Conservation (phyloP, 2,329 filamentous ascomycete species). For the Ceratocystis colombiana region DNA sequence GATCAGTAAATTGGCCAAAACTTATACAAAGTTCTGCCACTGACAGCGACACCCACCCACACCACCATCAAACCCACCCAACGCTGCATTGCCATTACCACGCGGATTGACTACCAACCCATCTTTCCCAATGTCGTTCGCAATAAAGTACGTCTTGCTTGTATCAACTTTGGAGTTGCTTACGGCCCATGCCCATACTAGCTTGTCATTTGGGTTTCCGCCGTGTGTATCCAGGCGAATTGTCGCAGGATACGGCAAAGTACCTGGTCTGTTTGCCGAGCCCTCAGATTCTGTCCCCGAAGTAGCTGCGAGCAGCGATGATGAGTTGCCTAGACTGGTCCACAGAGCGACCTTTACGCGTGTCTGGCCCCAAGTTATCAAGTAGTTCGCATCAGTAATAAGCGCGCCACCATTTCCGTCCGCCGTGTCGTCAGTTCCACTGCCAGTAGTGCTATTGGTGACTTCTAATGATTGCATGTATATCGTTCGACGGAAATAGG, state of each 20-base stretch:
- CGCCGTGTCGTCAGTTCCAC: conserved; percentile 36
- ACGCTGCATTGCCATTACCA: conserved; percentile 36
- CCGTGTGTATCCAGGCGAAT: conserved; percentile 54
- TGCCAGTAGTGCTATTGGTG: conserved; percentile 36
- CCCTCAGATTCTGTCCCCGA: conserved; percentile 29
- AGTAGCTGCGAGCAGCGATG: conserved; percentile 34
- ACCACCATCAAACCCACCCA: conserved; percentile 55
- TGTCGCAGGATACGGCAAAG: conserved; percentile 55
- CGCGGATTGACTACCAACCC: conserved; percentile 46
- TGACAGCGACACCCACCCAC: conserved; percentile 52
- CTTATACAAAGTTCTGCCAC: conserved; percentile 43
- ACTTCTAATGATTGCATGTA: conserved; percentile 56
- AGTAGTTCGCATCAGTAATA: conserved; percentile 43
- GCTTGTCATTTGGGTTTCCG: conserved; percentile 44
- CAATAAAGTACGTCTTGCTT: conserved; percentile 37
- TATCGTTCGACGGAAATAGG: conserved; percentile 78
- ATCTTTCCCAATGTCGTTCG: conserved; percentile 42
- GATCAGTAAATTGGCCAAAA: neutral
- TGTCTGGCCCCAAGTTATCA: conserved; percentile 51
- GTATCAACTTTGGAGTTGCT: conserved; percentile 40
- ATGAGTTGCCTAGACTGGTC: conserved; percentile 42
- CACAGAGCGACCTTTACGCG: conserved; percentile 56
- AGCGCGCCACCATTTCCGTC: conserved; percentile 42
- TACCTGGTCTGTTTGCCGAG: conserved; percentile 39
- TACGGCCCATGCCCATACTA: conserved; percentile 45